Conservation (phyloP, 352 stramenopile species). For the Phytopythium sindhum region DNA sequence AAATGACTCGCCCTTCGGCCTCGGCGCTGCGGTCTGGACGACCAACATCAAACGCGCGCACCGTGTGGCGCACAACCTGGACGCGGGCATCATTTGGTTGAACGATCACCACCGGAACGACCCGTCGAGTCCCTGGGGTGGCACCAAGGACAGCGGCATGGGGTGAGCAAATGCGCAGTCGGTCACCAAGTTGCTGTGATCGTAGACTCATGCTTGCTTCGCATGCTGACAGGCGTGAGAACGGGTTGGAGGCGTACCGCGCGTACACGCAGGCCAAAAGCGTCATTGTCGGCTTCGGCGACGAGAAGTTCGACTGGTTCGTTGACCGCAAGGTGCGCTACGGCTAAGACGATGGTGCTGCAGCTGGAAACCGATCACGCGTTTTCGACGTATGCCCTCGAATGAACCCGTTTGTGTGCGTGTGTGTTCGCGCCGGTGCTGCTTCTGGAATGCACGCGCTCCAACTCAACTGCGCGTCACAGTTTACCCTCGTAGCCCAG, state of each 20-base stretch:
- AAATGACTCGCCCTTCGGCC: slow-evolving; percentile 80
- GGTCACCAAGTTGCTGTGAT: not conserved
- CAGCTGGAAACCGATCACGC: not conserved
- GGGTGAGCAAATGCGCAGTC: slow-evolving; percentile 21
- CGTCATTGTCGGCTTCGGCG: slow-evolving; percentile 55
- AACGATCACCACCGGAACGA: slow-evolving; percentile 80
- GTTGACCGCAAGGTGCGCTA: slow-evolving; percentile 55
- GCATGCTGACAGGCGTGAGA: slow-evolving; percentile 61
- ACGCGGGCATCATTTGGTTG: slow-evolving; percentile 89
- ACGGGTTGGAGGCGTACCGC: slow-evolving; percentile 62
- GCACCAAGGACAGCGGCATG: slow-evolving; percentile 67
- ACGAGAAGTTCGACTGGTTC: slow-evolving; percentile 80
- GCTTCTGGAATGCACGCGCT: not conserved
- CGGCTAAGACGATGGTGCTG: slow-evolving; percentile 20
- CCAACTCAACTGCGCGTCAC: slow-evolving; percentile 17
- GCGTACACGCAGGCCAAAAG: slow-evolving; percentile 83
- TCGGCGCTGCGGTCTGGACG: slow-evolving; percentile 86
- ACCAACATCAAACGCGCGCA: slow-evolving; percentile 75
- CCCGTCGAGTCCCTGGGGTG: slow-evolving; percentile 61
- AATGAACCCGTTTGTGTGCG: not conserved
- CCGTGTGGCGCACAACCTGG: slow-evolving; percentile 72
- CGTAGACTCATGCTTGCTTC: not conserved
- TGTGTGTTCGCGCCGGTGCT: too few relatives aligned
- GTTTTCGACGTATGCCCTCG: not conserved
- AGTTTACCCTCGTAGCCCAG: slow-evolving; percentile 72